Evolutionary conservation across 2,329 filamentous ascomycete species (phyloP).

Genomic region (Aspergillus ochraceoroseus): DNA sequence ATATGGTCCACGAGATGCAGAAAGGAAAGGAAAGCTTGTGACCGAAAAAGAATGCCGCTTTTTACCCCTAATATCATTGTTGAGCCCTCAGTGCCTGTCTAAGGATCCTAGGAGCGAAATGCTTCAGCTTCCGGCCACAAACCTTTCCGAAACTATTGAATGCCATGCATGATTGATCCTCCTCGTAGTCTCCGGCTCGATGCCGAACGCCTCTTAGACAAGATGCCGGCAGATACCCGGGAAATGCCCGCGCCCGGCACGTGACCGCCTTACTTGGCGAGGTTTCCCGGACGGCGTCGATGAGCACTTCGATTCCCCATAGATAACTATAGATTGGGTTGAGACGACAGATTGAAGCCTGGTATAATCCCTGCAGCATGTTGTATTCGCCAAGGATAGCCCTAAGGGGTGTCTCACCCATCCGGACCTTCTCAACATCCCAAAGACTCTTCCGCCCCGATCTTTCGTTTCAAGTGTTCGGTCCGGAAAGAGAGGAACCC

Average conservation of each 20-base stretch:
- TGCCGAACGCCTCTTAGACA: too few relatives aligned
- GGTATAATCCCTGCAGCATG: background rate
- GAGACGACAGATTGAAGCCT: background rate
- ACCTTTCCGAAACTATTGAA: too few relatives aligned
- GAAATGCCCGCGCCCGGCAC: too few relatives aligned
- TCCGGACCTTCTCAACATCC: slow-evolving; percentile 34
- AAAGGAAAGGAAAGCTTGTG: slow-evolving; percentile 7
- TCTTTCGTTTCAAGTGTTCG: slow-evolving; percentile 37
- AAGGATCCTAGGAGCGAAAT: background rate
- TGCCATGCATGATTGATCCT: too few relatives aligned
- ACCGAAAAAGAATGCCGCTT: slow-evolving; percentile 8
- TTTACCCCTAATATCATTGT: slow-evolving; percentile 2
- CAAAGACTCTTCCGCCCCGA: slow-evolving; percentile 24
- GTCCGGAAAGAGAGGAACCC: slow-evolving; percentile 32
- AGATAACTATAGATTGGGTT: too few relatives aligned
- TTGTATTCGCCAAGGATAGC: slow-evolving; percentile 15
- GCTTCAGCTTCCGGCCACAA: too few relatives aligned
- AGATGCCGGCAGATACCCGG: too few relatives aligned
- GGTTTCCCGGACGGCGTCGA: too few relatives aligned
- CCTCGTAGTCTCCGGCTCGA: too few relatives aligned
- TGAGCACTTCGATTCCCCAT: too few relatives aligned
- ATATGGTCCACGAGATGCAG: slow-evolving; percentile 5
- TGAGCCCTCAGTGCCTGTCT: background rate
- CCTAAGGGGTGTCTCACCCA: slow-evolving; percentile 12
- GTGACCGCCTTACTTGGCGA: too few relatives aligned